Evolutionary conservation across 208 protist genomes (phyloP).

Genomic region (Wallacemonas sp.): DNA sequence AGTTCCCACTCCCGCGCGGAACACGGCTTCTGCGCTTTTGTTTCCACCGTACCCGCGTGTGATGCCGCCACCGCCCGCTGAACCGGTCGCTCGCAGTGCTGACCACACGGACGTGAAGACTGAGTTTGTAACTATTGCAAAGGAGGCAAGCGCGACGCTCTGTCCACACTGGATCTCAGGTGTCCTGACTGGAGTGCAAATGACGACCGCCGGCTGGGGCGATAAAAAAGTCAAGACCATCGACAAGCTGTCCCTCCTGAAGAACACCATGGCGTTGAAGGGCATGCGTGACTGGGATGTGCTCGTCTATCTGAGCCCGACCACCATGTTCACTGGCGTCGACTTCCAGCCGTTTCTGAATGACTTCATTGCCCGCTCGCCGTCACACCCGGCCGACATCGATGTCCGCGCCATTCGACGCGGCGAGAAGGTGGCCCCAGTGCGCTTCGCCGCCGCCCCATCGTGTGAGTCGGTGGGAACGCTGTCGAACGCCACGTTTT

Average conservation of each 20-base stretch:
- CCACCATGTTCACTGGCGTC: background rate
- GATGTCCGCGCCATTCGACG: slow-evolving; percentile 1
- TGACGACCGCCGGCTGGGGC: background rate
- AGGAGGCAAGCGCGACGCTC: background rate
- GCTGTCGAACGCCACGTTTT: background rate
- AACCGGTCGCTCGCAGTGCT: too few relatives aligned
- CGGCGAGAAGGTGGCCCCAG: background rate
- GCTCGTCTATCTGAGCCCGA: background rate
- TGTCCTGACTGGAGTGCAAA: background rate
- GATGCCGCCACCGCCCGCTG: too few relatives aligned
- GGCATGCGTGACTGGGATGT: slow-evolving; percentile 13
- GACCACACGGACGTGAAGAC: too few relatives aligned
- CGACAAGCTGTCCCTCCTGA: background rate
- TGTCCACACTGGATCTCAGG: slow-evolving; percentile 6
- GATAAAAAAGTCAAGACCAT: background rate
- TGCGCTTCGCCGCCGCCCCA: background rate
- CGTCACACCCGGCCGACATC: background rate
- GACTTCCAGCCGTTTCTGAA: slow-evolving; percentile 2
- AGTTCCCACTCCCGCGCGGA: too few relatives aligned
- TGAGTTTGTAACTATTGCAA: background rate
- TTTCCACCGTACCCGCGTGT: too few relatives aligned
- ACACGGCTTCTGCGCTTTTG: too few relatives aligned
- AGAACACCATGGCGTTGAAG: background rate
- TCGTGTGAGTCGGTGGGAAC: background rate
- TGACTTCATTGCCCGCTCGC: background rate